A percentile compares a stretch with the other conserved stretches of the same genome.
phyloP scores from a whole-genome alignment of 2,329 filamentous ascomycete species.

The Diaporthe citri region DNA sequence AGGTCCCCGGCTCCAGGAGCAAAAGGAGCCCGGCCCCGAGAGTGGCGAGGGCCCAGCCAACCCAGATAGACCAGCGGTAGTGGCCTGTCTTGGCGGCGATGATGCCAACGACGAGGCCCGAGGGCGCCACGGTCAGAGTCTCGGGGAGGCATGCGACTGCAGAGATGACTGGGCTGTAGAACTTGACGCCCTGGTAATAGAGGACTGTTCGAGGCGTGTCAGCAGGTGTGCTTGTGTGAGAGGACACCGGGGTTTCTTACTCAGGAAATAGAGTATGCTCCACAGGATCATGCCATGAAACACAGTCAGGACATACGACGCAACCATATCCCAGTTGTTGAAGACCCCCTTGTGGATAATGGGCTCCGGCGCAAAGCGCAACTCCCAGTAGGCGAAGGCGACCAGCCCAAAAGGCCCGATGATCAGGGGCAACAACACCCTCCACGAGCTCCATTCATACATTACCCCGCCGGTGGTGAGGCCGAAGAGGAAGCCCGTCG shows the following conservation, averaged over 20 bases:
- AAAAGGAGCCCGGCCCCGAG: slow-evolving; percentile 69
- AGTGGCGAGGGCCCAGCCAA: slow-evolving; percentile 71
- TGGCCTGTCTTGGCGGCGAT: slow-evolving; percentile 66
- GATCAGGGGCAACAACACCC: slow-evolving; percentile 71
- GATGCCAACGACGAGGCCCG: slow-evolving; percentile 67
- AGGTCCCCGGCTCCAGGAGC: slow-evolving; percentile 61
- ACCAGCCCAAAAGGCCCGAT: slow-evolving; percentile 65
- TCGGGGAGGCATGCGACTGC: slow-evolving; percentile 71
- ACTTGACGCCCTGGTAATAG: slow-evolving; percentile 65
- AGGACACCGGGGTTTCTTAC: slow-evolving; percentile 47
- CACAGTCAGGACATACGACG: slow-evolving; percentile 59
- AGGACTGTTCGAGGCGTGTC: slow-evolving; percentile 46
- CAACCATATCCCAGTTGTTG: slow-evolving; percentile 61
- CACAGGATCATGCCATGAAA: slow-evolving; percentile 70
- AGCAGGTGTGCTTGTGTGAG: slow-evolving; percentile 38
- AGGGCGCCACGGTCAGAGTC: slow-evolving; percentile 73
- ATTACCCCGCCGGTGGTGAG: slow-evolving; percentile 75
- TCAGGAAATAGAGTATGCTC: slow-evolving; percentile 68
- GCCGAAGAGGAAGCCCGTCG: slow-evolving; percentile 71
- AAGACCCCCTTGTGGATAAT: slow-evolving; percentile 60
- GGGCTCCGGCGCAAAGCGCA: slow-evolving; percentile 62
- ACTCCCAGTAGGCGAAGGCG: slow-evolving; percentile 67
- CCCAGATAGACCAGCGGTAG: slow-evolving; percentile 72
- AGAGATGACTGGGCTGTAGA: slow-evolving; percentile 64
- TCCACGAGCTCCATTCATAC: slow-evolving; percentile 73